A percentile compares a stretch with the other conserved stretches of the same genome.
Conservation (phyloP, 306 rosid species). For the Acacia crassicarpa region DNA sequence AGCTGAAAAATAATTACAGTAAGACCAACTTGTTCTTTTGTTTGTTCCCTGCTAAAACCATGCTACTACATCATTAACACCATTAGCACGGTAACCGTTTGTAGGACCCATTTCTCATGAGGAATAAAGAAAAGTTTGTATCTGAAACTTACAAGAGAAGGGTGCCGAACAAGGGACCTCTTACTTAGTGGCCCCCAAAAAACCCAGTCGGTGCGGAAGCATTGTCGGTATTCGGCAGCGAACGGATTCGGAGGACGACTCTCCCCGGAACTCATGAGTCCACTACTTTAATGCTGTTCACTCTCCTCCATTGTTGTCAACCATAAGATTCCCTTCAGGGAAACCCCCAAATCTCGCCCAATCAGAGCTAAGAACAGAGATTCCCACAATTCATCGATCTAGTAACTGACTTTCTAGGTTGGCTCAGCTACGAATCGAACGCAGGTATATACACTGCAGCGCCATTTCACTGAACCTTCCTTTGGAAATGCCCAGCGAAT, state of each 20-base stretch:
- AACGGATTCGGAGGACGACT: slow-evolving; percentile 76
- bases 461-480: slow-evolving; percentile 51
- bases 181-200: slow-evolving; percentile 34
- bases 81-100: slow-evolving; percentile 11
- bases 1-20: background rate
- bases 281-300: slow-evolving; percentile 45
- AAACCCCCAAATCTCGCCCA: background rate
- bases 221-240: slow-evolving; percentile 46
- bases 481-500: background rate
- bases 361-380: background rate
- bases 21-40: background rate
- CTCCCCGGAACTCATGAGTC: slow-evolving; percentile 58
- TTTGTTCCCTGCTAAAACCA: background rate
- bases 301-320: slow-evolving; percentile 68
- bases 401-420: background rate
- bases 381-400: background rate
- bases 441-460: slow-evolving; percentile 66
- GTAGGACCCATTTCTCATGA: background rate
- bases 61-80: background rate
- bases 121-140: background rate
- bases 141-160: slow-evolving; percentile 63
- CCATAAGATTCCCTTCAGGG: slow-evolving; percentile 47
- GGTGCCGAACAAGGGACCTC: slow-evolving; percentile 77
- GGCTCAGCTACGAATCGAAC: slow-evolving; percentile 7
- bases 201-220: slow-evolving; percentile 33